These are phyloP conservation scores for Pugionium dolabratum DNA, from an alignment of 345 rosid genomes.

Conservation along the genomic window DNA sequence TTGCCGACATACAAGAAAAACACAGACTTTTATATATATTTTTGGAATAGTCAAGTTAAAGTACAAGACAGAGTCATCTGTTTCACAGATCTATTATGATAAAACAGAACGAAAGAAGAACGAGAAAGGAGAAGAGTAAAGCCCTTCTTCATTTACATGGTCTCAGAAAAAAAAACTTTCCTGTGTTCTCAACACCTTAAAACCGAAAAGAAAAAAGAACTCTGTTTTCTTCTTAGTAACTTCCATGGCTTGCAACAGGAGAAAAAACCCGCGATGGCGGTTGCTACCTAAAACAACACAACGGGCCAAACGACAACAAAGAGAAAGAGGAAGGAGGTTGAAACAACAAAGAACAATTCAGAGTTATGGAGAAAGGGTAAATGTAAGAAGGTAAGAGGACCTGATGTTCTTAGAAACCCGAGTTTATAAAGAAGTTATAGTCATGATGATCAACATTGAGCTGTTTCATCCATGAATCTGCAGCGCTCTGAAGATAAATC, in stretches of 20 bases:
- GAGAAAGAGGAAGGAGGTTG: neutral
- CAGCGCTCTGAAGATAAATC: constrained; percentile 51
- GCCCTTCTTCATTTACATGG: constrained; percentile 31
- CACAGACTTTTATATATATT: constrained; percentile 1
- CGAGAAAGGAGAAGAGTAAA: neutral
- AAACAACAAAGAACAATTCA: constrained; percentile 19
- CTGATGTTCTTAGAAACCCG: constrained; percentile 12
- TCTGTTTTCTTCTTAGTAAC: constrained; percentile 23
- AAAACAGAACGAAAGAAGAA: neutral
- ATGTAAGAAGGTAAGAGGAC: neutral
- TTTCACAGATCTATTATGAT: neutral
- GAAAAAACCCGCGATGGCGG: constrained; percentile 24
- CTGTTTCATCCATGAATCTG: constrained; percentile 87
- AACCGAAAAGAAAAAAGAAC: constrained; percentile 7
- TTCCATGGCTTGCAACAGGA: constrained; percentile 37
- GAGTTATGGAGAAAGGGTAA: constrained; percentile 17
- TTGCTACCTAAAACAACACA: constrained; percentile 38
- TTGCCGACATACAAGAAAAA: constrained; percentile 33
- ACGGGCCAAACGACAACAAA: constrained; percentile 21
- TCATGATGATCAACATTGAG: constrained; percentile 72
- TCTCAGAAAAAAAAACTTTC: constrained; percentile 19
- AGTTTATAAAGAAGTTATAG: constrained; percentile 53
- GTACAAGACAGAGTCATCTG: constrained; percentile 31
- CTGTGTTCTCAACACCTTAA: constrained; percentile 15
- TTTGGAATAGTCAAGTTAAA: constrained; percentile 3